These are phyloP conservation scores for Serendipita sp. DNA, from an alignment of 768 basidiomycete genomes.

Conservation along the genomic window DNA sequence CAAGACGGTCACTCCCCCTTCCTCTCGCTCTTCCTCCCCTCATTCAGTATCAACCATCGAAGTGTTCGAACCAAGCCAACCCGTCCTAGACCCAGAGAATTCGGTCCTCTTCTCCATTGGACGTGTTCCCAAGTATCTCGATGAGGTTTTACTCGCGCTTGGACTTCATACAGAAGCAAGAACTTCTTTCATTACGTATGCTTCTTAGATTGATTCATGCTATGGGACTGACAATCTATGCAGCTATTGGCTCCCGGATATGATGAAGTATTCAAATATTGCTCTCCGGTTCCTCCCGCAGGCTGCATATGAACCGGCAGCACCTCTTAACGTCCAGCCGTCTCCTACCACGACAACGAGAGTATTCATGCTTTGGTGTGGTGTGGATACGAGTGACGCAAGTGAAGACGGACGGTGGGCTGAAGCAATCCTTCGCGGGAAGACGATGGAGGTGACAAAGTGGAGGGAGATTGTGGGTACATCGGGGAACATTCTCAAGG, in stretches of 20 bases:
- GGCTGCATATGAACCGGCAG: conserved; percentile 26
- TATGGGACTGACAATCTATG: neutral
- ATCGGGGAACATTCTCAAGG: no score
- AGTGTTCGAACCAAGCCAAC: conserved; percentile 7
- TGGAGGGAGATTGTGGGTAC: conserved; percentile 25
- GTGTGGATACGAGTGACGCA: conserved; percentile 16
- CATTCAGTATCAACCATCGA: neutral
- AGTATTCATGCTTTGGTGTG: conserved; percentile 34
- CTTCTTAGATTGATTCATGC: neutral
- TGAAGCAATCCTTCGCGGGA: conserved; percentile 13
- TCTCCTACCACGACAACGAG: conserved; percentile 29
- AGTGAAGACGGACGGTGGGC: conserved; percentile 19
- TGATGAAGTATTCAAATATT: conserved; percentile 26
- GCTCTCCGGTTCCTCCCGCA: conserved; percentile 34
- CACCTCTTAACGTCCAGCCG: conserved; percentile 25
- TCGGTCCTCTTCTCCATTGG: conserved; percentile 20
- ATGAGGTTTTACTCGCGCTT: conserved; percentile 20
- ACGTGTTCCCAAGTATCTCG: conserved; percentile 22
- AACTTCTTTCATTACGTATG: conserved; percentile 33
- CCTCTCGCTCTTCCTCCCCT: neutral
- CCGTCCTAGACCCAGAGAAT: conserved; percentile 11
- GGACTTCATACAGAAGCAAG: conserved; percentile 29
- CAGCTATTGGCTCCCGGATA: conserved; percentile 31
- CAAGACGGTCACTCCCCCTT: neutral
- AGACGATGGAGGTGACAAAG: conserved; percentile 14